Evolutionary conservation across 805 yeast genomes (phyloP), one percentile per base, ranked within the genome.

Genomic region (Candida cerambycidarum): DNA sequence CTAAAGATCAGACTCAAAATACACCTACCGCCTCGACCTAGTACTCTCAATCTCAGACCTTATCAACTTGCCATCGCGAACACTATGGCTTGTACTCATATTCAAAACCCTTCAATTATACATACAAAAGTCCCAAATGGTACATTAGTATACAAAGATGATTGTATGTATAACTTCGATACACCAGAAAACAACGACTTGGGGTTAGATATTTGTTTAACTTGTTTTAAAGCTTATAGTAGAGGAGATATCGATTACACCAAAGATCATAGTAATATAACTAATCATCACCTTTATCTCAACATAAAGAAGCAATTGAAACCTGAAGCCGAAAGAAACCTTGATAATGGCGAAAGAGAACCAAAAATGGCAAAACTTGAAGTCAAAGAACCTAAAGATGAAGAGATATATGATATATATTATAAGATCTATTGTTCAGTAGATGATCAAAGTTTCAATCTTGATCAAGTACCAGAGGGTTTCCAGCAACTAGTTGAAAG

Each of bases 91-190:
- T 40, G 43, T 28, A 8, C 12, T 15, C 39, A 41, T 41, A 30
- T 4, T 14, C 13, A 21, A 23, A 27, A 28, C 11, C 3, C 41
- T 8, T 5, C 30, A 23, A 32, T 3, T 11, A n/a, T 39, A 4
- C 23, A 17, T 8, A 13, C 13, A 13, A 13, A 35, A 17, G 36
- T 40, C 10, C 44, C 45, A 11, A 14, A 34, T 9, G 47, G 47
- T 2, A 30, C 50, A 5, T 14, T 15, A 15, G 50, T 49, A 3
- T 82, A 80, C 55, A 90, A 88, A 57, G 97, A 92, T 65, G 97
- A 89, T 51, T 90, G 97, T 58, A 85, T 85, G 67, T 92, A 78
- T 63, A 84, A 90, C 41, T 92, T 85, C 57, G 92, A 82, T 47
- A 80, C 87, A 0, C 78, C 87, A 29, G 75, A 67, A 40, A 65